Conservation (phyloP, 225 moss, liverwort and hornwort genomes). For the Pseudoscleropodium purum region DNA sequence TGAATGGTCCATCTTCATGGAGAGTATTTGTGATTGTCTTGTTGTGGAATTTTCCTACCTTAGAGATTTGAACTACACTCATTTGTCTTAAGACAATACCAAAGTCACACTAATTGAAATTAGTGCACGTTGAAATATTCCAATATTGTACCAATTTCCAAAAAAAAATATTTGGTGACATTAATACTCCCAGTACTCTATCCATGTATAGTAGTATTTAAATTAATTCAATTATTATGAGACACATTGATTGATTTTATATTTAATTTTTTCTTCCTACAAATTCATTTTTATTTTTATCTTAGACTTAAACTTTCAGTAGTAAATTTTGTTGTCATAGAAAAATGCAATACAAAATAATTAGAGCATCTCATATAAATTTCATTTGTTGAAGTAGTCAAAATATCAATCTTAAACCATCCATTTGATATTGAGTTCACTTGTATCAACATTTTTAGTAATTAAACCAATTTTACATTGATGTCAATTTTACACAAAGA, state of each 20-base stretch:
- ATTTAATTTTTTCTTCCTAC: not conserved
- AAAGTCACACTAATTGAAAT: no score
- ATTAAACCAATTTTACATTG: not conserved
- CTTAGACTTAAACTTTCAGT: not conserved
- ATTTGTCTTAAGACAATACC: no score
- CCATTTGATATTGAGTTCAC: not conserved
- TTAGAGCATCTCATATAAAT: not conserved
- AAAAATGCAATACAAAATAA: not conserved
- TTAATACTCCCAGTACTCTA: not conserved
- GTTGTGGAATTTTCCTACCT: no score
- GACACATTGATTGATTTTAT: not conserved
- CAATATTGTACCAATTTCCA: no score
- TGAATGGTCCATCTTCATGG: no score
- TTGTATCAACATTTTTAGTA: not conserved
- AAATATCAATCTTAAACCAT: not conserved
- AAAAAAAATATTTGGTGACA: no score
- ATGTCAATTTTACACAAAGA: not conserved
- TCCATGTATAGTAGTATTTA: fast-evolving
- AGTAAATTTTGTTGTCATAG: not conserved
- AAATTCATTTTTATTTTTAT: not conserved
- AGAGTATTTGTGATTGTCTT: no score
- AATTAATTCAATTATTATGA: not conserved
- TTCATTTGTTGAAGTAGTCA: not conserved
- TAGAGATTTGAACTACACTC: no score
- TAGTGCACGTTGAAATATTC: no score